Percentiles rank a stretch among this genome's conserved stretches.
These are phyloP conservation scores for Penicillium verrucosum DNA, from an alignment of 2,329 filamentous ascomycete species.

Conservation along the genomic window DNA sequence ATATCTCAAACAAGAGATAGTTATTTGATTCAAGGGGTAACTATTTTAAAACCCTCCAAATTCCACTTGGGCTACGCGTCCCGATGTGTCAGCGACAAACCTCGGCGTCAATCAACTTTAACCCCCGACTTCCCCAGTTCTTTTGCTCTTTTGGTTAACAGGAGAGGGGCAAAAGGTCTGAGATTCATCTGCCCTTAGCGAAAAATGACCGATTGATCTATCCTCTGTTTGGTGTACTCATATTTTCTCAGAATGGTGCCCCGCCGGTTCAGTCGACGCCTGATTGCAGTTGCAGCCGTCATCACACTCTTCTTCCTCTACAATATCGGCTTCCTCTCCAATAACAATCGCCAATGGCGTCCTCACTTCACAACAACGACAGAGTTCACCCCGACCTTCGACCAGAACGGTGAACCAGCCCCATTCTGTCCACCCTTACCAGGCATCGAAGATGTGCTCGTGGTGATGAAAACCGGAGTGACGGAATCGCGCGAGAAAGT, in stretches of 20 bases:
- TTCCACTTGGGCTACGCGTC: constrained; percentile 13
- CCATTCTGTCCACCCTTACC: constrained; percentile 34
- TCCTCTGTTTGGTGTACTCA: constrained; percentile 10
- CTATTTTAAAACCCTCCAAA: not conserved
- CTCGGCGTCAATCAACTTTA: constrained; percentile 14
- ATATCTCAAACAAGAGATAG: not conserved
- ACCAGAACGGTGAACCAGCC: constrained; percentile 14
- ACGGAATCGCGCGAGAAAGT: constrained; percentile 56
- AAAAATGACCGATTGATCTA: constrained; percentile 12
- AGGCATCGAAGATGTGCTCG: constrained; percentile 52
- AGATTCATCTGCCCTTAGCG: not conserved
- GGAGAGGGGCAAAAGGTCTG: constrained; percentile 1
- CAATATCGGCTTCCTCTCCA: constrained; percentile 60
- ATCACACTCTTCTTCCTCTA: constrained; percentile 55
- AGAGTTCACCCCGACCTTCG: constrained; percentile 6
- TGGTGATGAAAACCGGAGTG: constrained; percentile 58
- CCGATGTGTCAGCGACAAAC: constrained; percentile 18
- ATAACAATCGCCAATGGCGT: constrained; percentile 8
- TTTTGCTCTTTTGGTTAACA: not conserved
- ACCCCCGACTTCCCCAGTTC: constrained; percentile 5
- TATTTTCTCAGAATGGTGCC: constrained; percentile 39
- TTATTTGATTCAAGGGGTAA: not conserved
- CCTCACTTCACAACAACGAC: constrained; percentile 8
- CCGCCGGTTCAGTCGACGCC: constrained; percentile 36
- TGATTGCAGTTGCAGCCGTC: constrained; percentile 52